phyloP scores from a whole-genome alignment of 2,329 filamentous ascomycete genomes.

The Fusarium kyushuense region DNA sequence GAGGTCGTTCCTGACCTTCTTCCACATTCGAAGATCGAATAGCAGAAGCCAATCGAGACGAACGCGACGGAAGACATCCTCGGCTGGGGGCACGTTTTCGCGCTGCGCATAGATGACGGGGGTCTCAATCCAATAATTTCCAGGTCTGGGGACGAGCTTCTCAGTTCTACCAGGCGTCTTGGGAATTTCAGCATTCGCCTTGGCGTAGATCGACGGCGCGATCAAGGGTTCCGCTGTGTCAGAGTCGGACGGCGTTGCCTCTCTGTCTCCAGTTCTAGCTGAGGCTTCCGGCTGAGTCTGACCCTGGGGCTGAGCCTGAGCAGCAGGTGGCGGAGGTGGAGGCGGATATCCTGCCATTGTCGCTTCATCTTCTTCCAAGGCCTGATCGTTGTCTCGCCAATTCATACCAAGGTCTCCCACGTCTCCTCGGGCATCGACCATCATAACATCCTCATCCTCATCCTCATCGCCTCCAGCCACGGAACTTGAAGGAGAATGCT shows the following conservation, averaged over 20 bases:
- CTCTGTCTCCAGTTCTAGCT: slow-evolving; percentile 63
- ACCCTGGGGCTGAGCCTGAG: slow-evolving; percentile 62
- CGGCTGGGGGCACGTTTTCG: slow-evolving; percentile 75
- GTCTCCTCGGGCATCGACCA: slow-evolving; percentile 65
- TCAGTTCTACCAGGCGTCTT: slow-evolving; percentile 77
- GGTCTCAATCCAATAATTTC: slow-evolving; percentile 87
- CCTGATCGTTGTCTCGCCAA: slow-evolving; percentile 70
- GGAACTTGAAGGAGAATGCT: slow-evolving; percentile 52
- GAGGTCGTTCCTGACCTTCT: slow-evolving; percentile 89
- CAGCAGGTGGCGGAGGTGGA: slow-evolving; percentile 71
- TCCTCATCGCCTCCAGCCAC: slow-evolving; percentile 58
- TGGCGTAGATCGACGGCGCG: slow-evolving; percentile 70
- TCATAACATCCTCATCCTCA: slow-evolving; percentile 69
- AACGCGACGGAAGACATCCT: slow-evolving; percentile 90
- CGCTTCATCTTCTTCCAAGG: slow-evolving; percentile 80
- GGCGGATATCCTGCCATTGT: slow-evolving; percentile 78
- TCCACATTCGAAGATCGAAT: slow-evolving; percentile 96
- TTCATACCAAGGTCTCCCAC: slow-evolving; percentile 62
- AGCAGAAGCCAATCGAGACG: slow-evolving; percentile 94
- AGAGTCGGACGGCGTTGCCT: slow-evolving; percentile 77
- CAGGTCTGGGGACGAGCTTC: slow-evolving; percentile 69
- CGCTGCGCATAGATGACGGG: slow-evolving; percentile 75
- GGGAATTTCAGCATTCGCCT: slow-evolving; percentile 79
- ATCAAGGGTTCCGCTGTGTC: slow-evolving; percentile 75
- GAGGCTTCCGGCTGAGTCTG: slow-evolving; percentile 58